Evolutionary conservation across 805 yeast genomes (phyloP).

Genomic region (Zygosaccharomyces siamensis): DNA sequence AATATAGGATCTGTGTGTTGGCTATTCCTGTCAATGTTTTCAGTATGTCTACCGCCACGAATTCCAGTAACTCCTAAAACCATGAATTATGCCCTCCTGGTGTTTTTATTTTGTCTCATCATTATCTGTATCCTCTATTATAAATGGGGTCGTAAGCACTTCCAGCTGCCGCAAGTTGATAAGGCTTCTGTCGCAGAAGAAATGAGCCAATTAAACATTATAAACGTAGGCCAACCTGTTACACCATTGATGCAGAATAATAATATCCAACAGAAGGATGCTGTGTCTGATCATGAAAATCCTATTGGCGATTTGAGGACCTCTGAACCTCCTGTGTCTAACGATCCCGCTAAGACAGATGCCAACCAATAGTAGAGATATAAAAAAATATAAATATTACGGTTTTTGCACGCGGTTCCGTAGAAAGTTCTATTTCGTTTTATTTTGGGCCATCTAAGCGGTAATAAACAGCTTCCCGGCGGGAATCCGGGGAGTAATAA

Average conservation of each 20-base stretch:
- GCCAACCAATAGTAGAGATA: not conserved
- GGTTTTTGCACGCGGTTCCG: not conserved
- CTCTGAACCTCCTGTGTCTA: not conserved
- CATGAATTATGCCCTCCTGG: slow-evolving; percentile 56
- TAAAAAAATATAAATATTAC: not conserved
- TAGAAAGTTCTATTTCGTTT: not conserved
- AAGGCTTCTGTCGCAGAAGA: slow-evolving; percentile 10
- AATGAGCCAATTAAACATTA: not conserved
- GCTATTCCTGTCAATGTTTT: slow-evolving; percentile 52
- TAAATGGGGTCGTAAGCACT: slow-evolving; percentile 57
- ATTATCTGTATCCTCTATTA: slow-evolving; percentile 47
- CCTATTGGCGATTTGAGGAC: not conserved
- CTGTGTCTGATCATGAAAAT: not conserved
- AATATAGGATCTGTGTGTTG: slow-evolving; percentile 57
- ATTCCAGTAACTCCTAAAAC: slow-evolving; percentile 43
- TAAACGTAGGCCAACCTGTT: not conserved
- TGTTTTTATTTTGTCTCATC: slow-evolving; percentile 46
- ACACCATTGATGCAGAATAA: not conserved
- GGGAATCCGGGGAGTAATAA: slow-evolving; percentile 3
- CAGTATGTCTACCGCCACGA: slow-evolving; percentile 69
- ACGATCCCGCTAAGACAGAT: not conserved
- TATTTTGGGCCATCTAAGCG: no score
- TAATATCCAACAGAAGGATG: not conserved
- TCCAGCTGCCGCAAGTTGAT: slow-evolving; percentile 55
- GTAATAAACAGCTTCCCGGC: not conserved